A percentile compares a stretch with the other conserved stretches of the same genome.
Conservation (phyloP, 331 rosid genomes). For the Quercus lobata region DNA sequence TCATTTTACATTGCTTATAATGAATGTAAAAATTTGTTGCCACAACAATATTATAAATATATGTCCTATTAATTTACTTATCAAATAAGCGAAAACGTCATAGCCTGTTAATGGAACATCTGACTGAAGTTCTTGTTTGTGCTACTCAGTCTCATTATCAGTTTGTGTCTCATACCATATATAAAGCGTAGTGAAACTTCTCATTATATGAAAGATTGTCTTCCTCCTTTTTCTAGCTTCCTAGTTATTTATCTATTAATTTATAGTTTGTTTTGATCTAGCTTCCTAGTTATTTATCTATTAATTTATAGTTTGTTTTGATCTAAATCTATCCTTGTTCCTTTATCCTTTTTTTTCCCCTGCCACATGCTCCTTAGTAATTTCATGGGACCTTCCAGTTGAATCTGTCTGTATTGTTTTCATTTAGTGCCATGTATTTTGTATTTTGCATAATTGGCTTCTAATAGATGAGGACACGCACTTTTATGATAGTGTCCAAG, state of each 20-base stretch:
- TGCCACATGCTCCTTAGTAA: background rate
- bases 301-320: background rate
- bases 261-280: background rate
- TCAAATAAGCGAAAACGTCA: no score
- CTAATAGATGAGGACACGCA: background rate
- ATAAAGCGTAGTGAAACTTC: no score
- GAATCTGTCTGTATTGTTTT: background rate
- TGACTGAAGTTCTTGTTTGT: no score
- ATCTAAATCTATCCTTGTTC: background rate
- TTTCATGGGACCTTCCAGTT: background rate
- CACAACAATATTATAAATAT: background rate
- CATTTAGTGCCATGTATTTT: background rate
- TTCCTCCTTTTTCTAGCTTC: no score
- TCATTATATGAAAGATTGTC: no score
- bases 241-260: no score
- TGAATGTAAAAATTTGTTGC: slow-evolving; percentile 6
- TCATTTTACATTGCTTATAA: background rate
- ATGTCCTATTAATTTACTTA: no score
- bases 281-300: no score
- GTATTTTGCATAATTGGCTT: background rate
- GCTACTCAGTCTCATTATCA: no score
- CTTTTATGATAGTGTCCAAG: background rate
- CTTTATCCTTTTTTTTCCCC: background rate
- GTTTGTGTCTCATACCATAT: no score
- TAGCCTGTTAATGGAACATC: background rate